Conservation (phyloP, 352 stramenopile genomes). For the Phytophthora quininea region DNA sequence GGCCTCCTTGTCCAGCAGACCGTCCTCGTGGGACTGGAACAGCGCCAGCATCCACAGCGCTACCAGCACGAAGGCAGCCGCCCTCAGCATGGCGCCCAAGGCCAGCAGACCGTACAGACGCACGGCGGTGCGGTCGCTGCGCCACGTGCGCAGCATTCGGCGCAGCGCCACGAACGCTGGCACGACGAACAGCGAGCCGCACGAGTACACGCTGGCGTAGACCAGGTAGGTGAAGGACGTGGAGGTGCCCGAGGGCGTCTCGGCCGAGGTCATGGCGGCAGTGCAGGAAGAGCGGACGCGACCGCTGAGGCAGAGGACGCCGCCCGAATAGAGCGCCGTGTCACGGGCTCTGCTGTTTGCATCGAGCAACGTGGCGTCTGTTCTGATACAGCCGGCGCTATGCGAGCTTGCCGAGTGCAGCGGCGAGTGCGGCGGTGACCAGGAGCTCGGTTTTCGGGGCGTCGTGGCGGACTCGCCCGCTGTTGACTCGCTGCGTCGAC, state of each 20-base stretch:
- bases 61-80: constrained; percentile 55
- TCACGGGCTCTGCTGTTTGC: too few species aligned
- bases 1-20: constrained; percentile 41
- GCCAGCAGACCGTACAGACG: constrained; percentile 61
- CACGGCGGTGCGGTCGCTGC: constrained; percentile 54
- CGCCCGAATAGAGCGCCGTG: too few species aligned
- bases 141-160: constrained; percentile 47
- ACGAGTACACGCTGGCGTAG: constrained; percentile 61
- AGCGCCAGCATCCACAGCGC: constrained; percentile 59
- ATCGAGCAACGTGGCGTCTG: neutral
- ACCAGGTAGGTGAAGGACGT: constrained; percentile 46
- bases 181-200: constrained; percentile 53
- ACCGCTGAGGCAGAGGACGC: neutral
- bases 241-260: constrained; percentile 23
- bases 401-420: constrained; percentile 7
- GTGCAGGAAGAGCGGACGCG: neutral
- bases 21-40: constrained; percentile 34
- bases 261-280: neutral
- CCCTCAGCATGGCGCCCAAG: constrained; percentile 47
- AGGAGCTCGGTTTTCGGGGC: constrained; percentile 6
- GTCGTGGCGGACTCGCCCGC: constrained; percentile 21
- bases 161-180: constrained; percentile 41
- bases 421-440: neutral
- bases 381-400: neutral
- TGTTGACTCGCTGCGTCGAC: constrained; percentile 22